A percentile compares a stretch with the other conserved stretches of the same genome.
Conservation (phyloP, 1,284 basidiomycete species). For the Apiotrichum sp. region DNA sequence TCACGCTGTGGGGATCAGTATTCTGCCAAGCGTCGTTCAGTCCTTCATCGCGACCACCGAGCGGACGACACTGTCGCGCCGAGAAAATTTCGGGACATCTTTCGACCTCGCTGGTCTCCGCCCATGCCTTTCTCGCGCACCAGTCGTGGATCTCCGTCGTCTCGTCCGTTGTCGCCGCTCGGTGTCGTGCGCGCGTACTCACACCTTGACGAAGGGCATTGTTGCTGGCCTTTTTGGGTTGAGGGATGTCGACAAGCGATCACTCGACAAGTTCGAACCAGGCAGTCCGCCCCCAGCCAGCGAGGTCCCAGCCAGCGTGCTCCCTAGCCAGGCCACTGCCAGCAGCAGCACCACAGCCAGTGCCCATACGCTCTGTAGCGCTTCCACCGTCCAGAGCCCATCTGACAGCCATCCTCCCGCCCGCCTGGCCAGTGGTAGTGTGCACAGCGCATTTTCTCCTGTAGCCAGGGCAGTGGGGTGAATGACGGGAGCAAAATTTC, state of each 20-base stretch:
- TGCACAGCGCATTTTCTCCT: too few species aligned
- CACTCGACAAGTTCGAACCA: background rate
- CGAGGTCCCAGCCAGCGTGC: background rate
- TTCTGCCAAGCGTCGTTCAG: background rate
- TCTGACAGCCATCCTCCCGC: too few species aligned
- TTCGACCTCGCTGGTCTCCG: background rate
- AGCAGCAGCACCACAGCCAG: too few species aligned
- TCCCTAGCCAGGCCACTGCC: too few species aligned
- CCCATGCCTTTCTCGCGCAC: background rate
- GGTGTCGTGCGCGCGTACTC: background rate
- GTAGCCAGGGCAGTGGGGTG: too few species aligned
- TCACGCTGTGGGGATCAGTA: background rate
- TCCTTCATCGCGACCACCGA: background rate
- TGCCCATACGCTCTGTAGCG: too few species aligned
- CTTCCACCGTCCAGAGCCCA: too few species aligned
- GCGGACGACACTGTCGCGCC: too few species aligned
- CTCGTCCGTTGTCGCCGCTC: background rate
- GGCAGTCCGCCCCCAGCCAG: background rate
- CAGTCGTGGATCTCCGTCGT: background rate
- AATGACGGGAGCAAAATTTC: too few species aligned
- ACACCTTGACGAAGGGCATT: slow-evolving; percentile 1
- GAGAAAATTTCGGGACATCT: too few species aligned
- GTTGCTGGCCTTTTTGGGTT: background rate
- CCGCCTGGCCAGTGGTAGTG: too few species aligned
- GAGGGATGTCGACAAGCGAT: background rate